Percentiles rank a stretch among this genome's conserved stretches.
These are phyloP conservation scores for Ophiostoma angusticollis DNA, from an alignment of 2,329 filamentous ascomycete species.

Conservation along the genomic window DNA sequence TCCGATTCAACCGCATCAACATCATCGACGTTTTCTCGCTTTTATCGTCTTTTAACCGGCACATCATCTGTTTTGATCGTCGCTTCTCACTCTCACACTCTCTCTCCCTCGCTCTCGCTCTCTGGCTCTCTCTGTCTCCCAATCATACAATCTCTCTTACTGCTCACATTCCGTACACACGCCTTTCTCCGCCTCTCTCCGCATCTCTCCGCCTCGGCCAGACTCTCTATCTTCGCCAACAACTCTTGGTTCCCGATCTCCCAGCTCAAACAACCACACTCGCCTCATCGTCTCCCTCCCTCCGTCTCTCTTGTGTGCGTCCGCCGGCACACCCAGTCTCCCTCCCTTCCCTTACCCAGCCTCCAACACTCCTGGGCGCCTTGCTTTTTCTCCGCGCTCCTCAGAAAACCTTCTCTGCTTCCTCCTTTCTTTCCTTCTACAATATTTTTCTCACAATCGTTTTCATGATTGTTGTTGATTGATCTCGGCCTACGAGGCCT, in stretches of 20 bases:
- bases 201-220: conserved; percentile 5
- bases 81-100: conserved; percentile 13
- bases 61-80: conserved; percentile 14
- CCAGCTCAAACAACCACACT: background rate
- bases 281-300: background rate
- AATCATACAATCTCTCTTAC: too few relatives aligned
- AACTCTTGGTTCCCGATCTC: conserved; percentile 1
- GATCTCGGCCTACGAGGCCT: conserved; percentile 29
- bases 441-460: conserved; percentile 8
- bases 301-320: background rate
- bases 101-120: conserved; percentile 5
- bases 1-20: conserved; percentile 19
- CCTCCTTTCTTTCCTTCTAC: conserved; percentile 12
- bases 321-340: too few relatives aligned
- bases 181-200: too few relatives aligned
- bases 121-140: conserved; percentile 6
- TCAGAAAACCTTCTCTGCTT: background rate
- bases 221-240: conserved; percentile 3
- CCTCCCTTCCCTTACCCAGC: background rate
- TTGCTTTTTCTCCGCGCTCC: background rate
- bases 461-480: conserved; percentile 27
- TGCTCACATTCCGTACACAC: too few relatives aligned
- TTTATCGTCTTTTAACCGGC: conserved; percentile 17
- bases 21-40: background rate
- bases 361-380: background rate